A percentile compares a stretch with the other conserved stretches of the same genome.
Evolutionary conservation across 2,329 filamentous ascomycete genomes (phyloP).

Genomic region (Parascedosporium putredinis): DNA sequence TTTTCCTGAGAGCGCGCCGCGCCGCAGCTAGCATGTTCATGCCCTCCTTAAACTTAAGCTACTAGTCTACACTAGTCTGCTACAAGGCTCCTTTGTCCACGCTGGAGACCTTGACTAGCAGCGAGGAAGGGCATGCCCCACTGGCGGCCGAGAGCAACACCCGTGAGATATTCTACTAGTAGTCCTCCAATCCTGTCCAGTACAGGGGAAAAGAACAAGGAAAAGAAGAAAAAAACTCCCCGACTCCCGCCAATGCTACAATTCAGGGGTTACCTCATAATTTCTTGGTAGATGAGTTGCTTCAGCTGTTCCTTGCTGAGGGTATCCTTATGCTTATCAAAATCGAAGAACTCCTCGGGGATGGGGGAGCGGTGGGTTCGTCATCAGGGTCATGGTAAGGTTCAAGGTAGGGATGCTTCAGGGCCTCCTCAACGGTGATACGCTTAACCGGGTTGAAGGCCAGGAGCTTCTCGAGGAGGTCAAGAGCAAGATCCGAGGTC

Average conservation of each 20-base stretch:
- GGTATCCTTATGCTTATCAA: slow-evolving; percentile 99
- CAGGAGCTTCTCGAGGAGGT: slow-evolving; percentile 87
- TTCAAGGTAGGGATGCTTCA: slow-evolving; percentile 96
- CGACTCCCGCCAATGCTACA: neutral
- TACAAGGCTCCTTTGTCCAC: no score
- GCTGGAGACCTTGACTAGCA: no score
- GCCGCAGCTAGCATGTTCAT: no score
- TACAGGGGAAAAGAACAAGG: neutral
- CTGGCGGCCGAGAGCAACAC: neutral
- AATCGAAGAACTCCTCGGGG: slow-evolving; percentile 98
- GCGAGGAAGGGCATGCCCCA: neutral
- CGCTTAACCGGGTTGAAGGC: slow-evolving; percentile 98
- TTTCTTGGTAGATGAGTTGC: slow-evolving; percentile 94
- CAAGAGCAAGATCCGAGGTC: slow-evolving; percentile 92
- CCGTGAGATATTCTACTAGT: neutral
- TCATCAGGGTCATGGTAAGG: slow-evolving; percentile 98
- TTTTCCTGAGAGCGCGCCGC: no score
- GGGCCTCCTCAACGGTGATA: slow-evolving; percentile 92
- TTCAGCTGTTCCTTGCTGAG: slow-evolving; percentile 98
- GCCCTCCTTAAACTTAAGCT: no score
- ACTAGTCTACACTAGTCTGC: no score
- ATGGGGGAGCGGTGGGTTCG: slow-evolving; percentile 95
- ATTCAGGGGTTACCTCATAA: slow-evolving; percentile 48
- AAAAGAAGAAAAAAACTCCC: neutral
- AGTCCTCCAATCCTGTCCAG: neutral